phyloP scores from a whole-genome alignment of 768 basidiomycete species.

The Glaciozyma antarctica region DNA sequence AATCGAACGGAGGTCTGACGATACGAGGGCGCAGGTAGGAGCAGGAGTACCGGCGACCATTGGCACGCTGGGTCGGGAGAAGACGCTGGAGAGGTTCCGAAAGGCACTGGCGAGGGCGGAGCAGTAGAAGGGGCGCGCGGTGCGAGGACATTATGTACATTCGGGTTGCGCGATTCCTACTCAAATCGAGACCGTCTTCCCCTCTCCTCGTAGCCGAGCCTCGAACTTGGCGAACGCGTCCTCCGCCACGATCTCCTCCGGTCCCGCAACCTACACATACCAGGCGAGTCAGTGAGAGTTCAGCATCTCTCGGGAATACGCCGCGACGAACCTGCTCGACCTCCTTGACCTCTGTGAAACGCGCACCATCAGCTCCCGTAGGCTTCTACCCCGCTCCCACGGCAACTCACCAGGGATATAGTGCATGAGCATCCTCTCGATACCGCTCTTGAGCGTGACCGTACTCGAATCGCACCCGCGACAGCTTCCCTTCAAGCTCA shows the following conservation, averaged over 20 bases:
- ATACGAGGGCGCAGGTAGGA: constrained; percentile 39
- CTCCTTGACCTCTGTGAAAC: constrained; percentile 60
- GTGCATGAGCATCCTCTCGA: constrained; percentile 98
- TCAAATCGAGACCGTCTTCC: constrained; percentile 33
- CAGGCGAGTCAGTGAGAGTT: constrained; percentile 4
- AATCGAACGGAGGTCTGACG: not conserved
- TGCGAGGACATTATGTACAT: not conserved
- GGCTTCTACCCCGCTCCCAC: not conserved
- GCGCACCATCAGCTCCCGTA: not conserved
- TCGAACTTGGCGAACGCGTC: constrained; percentile 76
- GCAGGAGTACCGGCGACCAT: constrained; percentile 45
- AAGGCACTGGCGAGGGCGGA: not conserved
- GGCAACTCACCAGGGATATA: constrained; percentile 61
- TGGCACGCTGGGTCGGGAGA: constrained; percentile 40
- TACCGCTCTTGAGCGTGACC: constrained; percentile 91
- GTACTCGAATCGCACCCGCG: constrained; percentile 87
- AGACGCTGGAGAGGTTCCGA: constrained; percentile 25
- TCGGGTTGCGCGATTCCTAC: not conserved
- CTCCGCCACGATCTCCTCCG: constrained; percentile 76
- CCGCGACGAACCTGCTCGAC: constrained; percentile 62
- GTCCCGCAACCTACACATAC: constrained; percentile 62
- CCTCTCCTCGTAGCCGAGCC: constrained; percentile 28
- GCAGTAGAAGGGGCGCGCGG: not conserved
- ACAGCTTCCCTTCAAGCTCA: constrained; percentile 95
- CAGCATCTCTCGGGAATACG: not conserved